Conservation (phyloP, 495 filamentous ascomycete species). For the Penicillium cinerascens region DNA sequence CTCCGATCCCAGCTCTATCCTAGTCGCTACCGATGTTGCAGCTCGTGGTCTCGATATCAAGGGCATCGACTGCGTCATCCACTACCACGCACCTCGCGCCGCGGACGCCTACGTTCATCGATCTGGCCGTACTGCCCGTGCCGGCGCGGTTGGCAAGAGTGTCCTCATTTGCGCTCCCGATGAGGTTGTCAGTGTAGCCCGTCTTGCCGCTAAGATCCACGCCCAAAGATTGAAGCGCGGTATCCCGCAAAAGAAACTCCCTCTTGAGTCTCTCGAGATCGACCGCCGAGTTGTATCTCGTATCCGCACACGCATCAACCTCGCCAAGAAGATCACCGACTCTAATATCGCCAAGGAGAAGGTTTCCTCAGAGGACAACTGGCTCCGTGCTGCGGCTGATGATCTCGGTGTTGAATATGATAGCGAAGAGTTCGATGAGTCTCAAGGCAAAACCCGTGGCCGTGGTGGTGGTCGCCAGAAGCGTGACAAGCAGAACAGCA, state of each 20-base stretch:
- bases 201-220: slow-evolving; percentile 86
- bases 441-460: slow-evolving; percentile 62
- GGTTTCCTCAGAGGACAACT: slow-evolving; percentile 75
- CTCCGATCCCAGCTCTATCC: slow-evolving; percentile 59
- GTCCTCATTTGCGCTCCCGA: slow-evolving; percentile 88
- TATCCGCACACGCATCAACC: slow-evolving; percentile 65
- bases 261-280: slow-evolving; percentile 74
- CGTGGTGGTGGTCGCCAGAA: slow-evolving; percentile 65
- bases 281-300: slow-evolving; percentile 74
- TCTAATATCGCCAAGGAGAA: slow-evolving; percentile 80
- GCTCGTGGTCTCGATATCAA: slow-evolving; percentile 96
- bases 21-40: slow-evolving; percentile 93
- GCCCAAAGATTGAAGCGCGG: slow-evolving; percentile 46
- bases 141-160: slow-evolving; percentile 68
- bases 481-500: slow-evolving; percentile 67
- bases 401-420: slow-evolving; percentile 94
- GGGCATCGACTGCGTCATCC: slow-evolving; percentile 78
- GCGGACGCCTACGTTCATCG: slow-evolving; percentile 95
- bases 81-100: slow-evolving; percentile 90
- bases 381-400: slow-evolving; percentile 79
- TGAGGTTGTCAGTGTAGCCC: slow-evolving; percentile 77
- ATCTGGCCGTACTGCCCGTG: slow-evolving; percentile 91
- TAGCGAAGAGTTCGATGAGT: slow-evolving; percentile 72
- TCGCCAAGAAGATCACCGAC: slow-evolving; percentile 85
- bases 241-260: slow-evolving; percentile 51